These are phyloP conservation scores for Lentinula guzmanii DNA, from an alignment of 768 basidiomycete species.

Conservation along the genomic window DNA sequence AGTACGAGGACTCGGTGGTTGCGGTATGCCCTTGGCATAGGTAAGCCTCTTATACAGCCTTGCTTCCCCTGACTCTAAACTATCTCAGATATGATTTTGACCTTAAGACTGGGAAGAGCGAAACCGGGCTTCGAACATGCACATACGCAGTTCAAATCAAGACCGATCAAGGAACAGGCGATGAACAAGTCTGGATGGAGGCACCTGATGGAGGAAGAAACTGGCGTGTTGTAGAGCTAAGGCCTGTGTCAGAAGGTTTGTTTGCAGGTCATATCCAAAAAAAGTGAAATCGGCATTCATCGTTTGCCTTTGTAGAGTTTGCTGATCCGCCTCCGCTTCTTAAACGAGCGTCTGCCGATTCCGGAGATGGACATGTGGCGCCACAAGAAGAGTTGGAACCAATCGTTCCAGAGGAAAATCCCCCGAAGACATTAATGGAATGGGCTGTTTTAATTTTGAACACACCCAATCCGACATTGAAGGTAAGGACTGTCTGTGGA, in stretches of 20 bases:
- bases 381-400: conserved; percentile 28
- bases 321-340: conserved; percentile 54
- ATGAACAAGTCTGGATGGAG: conserved; percentile 52
- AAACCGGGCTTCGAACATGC: conserved; percentile 64
- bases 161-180: conserved; percentile 26
- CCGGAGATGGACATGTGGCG: background rate
- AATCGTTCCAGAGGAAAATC: conserved; percentile 39
- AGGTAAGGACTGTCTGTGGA: conserved; percentile 29
- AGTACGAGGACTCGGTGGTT: conserved; percentile 50
- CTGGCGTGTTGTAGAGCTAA: conserved; percentile 62
- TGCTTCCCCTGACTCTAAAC: background rate
- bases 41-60: conserved; percentile 22
- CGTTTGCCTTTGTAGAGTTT: conserved; percentile 37
- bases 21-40: conserved; percentile 77
- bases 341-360: background rate
- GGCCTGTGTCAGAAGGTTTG: conserved; percentile 69
- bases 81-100: conserved; percentile 62
- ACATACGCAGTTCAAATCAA: conserved; percentile 55
- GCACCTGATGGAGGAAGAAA: conserved; percentile 43
- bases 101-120: conserved; percentile 62
- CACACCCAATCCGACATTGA: conserved; percentile 62
- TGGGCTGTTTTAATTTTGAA: conserved; percentile 78
- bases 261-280: background rate
- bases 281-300: background rate
- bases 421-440: conserved; percentile 67